Evolutionary conservation across 2,329 filamentous ascomycete species (phyloP), one percentile per base, ranked within the genome.

Genomic region (Talaromyces marneffei): DNA sequence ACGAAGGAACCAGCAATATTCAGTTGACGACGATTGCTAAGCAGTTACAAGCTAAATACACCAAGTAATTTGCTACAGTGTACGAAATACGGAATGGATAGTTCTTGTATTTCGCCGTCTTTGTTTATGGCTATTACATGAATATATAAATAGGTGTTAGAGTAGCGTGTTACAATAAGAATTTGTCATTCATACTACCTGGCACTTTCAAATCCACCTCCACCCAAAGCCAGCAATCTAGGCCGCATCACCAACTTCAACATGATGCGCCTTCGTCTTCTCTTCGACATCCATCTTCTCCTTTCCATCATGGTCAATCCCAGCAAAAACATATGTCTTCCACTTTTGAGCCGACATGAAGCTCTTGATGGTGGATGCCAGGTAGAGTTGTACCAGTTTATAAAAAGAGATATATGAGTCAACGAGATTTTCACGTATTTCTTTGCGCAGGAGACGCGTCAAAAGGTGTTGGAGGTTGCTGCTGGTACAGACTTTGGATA

Each of bases 1-100:
- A 97, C 74, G 93, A 97, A 80, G 94, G 94, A 35, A 82, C 80
- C 58, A 83, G 80, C 73, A 88, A 88, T 68, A 88, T 88, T 66
- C 86, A 88, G 73, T 71, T 90, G 69, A 83, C 83, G 69, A 90
- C 87, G 3, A 90, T 90, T 75, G 87, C 85, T 31, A 88, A 87
- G 79, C 70, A 86, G 66, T 72, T 90, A 73, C 87, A 90, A 77
- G 87, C 85, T 77, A 78, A 85, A 71, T 90, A 89, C 71, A 88
- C 86, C 23, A 78, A 77, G 64, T 87, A 76, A 18, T 27, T 25
- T 35, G 10, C 31, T 53, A 35, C 31, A 18, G 10, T 31, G 31
- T 31, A 35, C 20, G 18, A 35, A 20, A 16, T 53, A 33, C 29
- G 14, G n/a, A 9, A 35, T 29, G 44, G 25, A 27, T 27, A 7